A percentile compares a stretch with the other conserved stretches of the same genome.
Conservation (phyloP, 2,329 filamentous ascomycete genomes). For the Rhinocladiella mackenziei region DNA sequence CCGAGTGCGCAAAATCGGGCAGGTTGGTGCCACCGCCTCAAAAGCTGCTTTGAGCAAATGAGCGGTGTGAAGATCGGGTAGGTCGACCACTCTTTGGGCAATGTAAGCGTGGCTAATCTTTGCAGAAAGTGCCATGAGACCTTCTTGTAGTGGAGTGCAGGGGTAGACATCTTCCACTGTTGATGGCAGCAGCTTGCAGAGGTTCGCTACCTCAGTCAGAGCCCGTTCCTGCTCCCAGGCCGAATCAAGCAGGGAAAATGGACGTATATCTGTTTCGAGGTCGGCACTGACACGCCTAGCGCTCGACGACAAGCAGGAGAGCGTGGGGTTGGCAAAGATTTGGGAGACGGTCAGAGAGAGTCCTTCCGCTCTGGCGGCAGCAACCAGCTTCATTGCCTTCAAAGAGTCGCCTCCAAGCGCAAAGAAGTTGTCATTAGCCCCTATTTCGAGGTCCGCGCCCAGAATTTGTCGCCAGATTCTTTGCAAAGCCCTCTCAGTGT, state of each 20-base stretch:
- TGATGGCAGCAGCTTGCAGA: background rate
- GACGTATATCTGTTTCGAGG: conserved; percentile 5
- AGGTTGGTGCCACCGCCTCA: conserved; percentile 43
- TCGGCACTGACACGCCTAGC: background rate
- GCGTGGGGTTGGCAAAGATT: conserved; percentile 38
- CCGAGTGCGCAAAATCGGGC: conserved; percentile 49
- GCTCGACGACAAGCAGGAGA: conserved; percentile 41
- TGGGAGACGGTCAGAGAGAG: conserved; percentile 29
- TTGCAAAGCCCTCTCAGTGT: background rate
- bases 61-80: conserved; percentile 40
- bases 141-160: conserved; percentile 39
- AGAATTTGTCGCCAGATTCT: conserved; percentile 35
- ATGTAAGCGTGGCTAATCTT: conserved; percentile 43
- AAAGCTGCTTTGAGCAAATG: conserved; percentile 44
- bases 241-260: conserved; percentile 15
- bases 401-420: conserved; percentile 34
- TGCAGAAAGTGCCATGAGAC: conserved; percentile 10
- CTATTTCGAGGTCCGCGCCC: conserved; percentile 32
- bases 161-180: conserved; percentile 40
- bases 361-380: conserved; percentile 22
- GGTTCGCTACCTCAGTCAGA: background rate
- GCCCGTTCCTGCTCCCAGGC: conserved; percentile 11
- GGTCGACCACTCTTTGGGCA: conserved; percentile 43
- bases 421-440: conserved; percentile 38
- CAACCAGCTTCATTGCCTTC: conserved; percentile 33